Base-by-base conservation (phyloP, 75 land plant genomes). In the Cryptomeria japonica region DNA sequence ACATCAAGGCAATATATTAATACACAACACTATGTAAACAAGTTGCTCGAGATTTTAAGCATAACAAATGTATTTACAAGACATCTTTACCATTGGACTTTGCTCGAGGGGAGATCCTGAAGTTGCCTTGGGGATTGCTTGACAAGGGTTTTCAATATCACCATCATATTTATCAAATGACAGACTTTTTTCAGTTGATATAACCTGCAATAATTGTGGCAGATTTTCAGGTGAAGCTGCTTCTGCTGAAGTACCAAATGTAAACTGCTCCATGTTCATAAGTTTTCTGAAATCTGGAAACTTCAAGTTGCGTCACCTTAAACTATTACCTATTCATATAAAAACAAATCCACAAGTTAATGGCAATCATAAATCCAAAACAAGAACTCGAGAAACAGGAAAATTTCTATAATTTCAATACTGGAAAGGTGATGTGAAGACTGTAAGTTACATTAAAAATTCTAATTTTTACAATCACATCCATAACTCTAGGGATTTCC, bases 171-270 rank as follows among this genome's bases (percentile, higher is more conserved):
- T 82, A 44, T 82, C 84, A 82, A 82, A 82, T 46, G 47, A 42
- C 41, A 46, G 15, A 44, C 53, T 82, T 25, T 25, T 46, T 82
- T 82, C 84, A 82, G 53, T 44, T 82, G 84, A 82, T 41, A 46
- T 3, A 46, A 11, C 15, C 32, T 82, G 32, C 32, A 82, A 31
- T 82, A 46, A 44, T 44, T 6, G 47, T 12, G 51, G 84, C 53
- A 82, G 16, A 82, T 46, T 82, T 82, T 82, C 84, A 3, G 84
- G 84, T 12, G 84, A 46, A 42, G 53, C 84, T 46, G 49, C 47
- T 46, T 4, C 47, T 38, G 47, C 51, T 82, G 51, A 82, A 82
- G 14, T 82, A 34, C 8, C 51, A 44, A n/a, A 39, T 82, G 46
- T n/a, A 46, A 44, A 42, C 28, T 49, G 13, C 84, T 82, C 51